Percentiles rank a stretch among this genome's conserved stretches.
phyloP scores from a whole-genome alignment of 2,329 filamentous ascomycete genomes.

The Cladosporium sp. region DNA sequence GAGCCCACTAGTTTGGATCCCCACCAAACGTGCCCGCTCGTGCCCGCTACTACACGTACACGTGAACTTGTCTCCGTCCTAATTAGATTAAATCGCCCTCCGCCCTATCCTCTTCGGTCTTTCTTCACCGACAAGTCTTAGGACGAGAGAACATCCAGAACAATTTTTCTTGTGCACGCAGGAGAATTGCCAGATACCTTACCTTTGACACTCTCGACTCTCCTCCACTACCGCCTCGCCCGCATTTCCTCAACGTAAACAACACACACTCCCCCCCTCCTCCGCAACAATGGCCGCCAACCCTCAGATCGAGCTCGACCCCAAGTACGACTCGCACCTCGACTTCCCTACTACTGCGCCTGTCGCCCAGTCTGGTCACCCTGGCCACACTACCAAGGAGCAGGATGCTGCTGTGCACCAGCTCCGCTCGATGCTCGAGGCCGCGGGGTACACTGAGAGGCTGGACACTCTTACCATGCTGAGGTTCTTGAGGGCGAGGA shows the following conservation, averaged over 20 bases:
- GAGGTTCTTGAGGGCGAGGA: constrained; percentile 75
- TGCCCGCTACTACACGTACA: constrained; percentile 5
- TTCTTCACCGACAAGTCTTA: constrained; percentile 11
- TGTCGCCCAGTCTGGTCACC: constrained; percentile 72
- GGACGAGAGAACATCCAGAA: background rate
- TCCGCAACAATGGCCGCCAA: constrained; percentile 32
- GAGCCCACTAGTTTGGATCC: constrained; percentile 3
- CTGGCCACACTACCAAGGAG: constrained; percentile 80
- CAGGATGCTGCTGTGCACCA: constrained; percentile 90
- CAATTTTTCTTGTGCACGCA: constrained; percentile 1
- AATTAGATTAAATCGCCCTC: constrained; percentile 11
- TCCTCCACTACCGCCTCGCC: background rate
- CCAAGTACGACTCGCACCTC: constrained; percentile 89
- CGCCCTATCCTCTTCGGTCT: background rate
- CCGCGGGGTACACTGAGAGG: constrained; percentile 76
- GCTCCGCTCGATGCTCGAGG: constrained; percentile 81
- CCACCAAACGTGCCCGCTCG: constrained; percentile 6
- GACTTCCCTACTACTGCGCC: constrained; percentile 83
- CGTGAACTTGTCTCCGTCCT: background rate
- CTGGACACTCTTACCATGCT: constrained; percentile 92
- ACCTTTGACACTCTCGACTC: background rate
- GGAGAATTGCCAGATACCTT: background rate
- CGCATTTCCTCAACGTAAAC: constrained; percentile 1
- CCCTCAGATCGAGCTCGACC: constrained; percentile 61
- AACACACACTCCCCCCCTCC: background rate